These are phyloP conservation scores for Leucocoprinus birnbaumii DNA, from an alignment of 768 basidiomycete species.

Conservation along the genomic window DNA sequence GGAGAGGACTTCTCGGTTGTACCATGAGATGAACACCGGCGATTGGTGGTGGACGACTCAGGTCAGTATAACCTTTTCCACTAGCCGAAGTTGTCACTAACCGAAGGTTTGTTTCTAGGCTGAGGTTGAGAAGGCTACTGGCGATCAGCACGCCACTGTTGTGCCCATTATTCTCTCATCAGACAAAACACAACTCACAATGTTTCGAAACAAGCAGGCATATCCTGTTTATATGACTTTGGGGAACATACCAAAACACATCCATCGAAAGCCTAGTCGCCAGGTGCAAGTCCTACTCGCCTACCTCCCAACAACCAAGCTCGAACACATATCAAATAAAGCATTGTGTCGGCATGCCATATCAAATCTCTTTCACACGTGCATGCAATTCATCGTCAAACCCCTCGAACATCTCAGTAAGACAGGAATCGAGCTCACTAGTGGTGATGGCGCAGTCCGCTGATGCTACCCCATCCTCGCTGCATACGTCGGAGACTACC, in stretches of 20 bases:
- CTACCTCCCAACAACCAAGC: constrained; percentile 36
- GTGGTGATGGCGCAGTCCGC: constrained; percentile 31
- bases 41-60: constrained; percentile 52
- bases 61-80: constrained; percentile 31
- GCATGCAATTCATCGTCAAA: constrained; percentile 26
- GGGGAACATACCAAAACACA: constrained; percentile 40
- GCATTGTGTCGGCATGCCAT: constrained; percentile 15
- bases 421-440: constrained; percentile 20
- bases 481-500: constrained; percentile 36
- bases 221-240: constrained; percentile 49
- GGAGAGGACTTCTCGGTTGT: constrained; percentile 22
- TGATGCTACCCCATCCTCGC: constrained; percentile 37
- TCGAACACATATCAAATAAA: constrained; percentile 26
- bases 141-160: constrained; percentile 22
- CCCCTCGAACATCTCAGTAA: constrained; percentile 24
- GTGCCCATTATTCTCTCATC: constrained; percentile 42
- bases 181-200: constrained; percentile 42
- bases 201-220: constrained; percentile 36
- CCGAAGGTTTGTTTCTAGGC: not conserved
- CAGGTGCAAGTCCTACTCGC: constrained; percentile 32
- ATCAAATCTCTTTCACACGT: constrained; percentile 35
- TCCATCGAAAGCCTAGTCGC: constrained; percentile 31
- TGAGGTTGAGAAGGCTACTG: constrained; percentile 18
- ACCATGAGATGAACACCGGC: constrained; percentile 43
- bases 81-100: not conserved